Percentiles rank a stretch among this genome's conserved stretches.
Conservation (phyloP, 805 yeast genomes). For the Cyberlindnera lachancei region DNA sequence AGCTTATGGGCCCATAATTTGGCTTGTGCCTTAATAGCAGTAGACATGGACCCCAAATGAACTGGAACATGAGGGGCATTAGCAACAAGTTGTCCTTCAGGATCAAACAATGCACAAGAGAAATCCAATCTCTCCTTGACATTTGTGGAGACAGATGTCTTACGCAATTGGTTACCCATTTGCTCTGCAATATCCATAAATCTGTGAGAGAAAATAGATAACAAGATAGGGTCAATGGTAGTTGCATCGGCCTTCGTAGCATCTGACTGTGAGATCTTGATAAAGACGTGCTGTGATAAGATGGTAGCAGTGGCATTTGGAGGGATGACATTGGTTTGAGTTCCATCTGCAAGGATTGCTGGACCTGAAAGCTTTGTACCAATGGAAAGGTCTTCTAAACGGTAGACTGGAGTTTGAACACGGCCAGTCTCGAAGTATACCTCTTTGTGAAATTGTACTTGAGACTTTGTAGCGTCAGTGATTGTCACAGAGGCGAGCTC, state of each 20-base stretch:
- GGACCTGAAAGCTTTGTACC: slow-evolving; percentile 63
- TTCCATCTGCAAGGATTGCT: slow-evolving; percentile 69
- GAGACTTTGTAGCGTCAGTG: slow-evolving; percentile 18
- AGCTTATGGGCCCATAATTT: slow-evolving; percentile 56
- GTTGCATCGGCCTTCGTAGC: slow-evolving; percentile 20
- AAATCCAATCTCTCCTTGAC: slow-evolving; percentile 80
- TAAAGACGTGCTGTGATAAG: slow-evolving; percentile 53
- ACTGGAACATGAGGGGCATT: slow-evolving; percentile 89
- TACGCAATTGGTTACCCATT: slow-evolving; percentile 75
- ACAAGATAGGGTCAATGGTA: slow-evolving; percentile 56
- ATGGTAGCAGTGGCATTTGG: slow-evolving; percentile 53
- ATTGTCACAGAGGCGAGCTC: slow-evolving; percentile 37
- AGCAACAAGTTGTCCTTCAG: slow-evolving; percentile 73
- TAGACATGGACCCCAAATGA: slow-evolving; percentile 81
- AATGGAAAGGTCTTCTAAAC: slow-evolving; percentile 41
- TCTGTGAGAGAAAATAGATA: slow-evolving; percentile 75
- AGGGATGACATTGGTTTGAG: slow-evolving; percentile 72
- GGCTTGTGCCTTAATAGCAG: slow-evolving; percentile 64
- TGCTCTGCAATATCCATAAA: slow-evolving; percentile 90
- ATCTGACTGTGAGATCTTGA: slow-evolving; percentile 23
- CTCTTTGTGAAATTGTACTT: slow-evolving; percentile 31
- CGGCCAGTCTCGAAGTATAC: slow-evolving; percentile 53
- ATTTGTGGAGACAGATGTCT: slow-evolving; percentile 75
- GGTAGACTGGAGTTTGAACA: slow-evolving; percentile 45
- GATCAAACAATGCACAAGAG: slow-evolving; percentile 76